Base-by-base conservation (phyloP, 192 early-diverging fungal species). In the Gamsiella multidivaricata region DNA sequence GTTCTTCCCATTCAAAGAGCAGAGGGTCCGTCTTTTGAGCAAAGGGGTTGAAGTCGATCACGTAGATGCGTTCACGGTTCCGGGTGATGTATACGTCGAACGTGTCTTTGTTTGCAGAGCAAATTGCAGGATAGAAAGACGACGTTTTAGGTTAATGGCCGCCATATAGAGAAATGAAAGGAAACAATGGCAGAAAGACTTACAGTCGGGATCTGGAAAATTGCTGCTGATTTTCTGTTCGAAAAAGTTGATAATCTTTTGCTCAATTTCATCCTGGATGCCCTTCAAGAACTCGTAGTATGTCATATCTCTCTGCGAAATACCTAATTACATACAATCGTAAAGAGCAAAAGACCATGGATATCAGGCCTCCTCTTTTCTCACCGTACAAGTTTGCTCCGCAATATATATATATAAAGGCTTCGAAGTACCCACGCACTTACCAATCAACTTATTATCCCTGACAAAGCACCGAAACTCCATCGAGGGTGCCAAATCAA, bases 391-490 rank as follows among this genome's bases (percentile, higher is more conserved):
- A 54, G 25, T 15, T 42, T 15, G 28, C 20, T 31, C 29, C 11
- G 6, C 5, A 31, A 61, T 20, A n/a, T 0, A 28, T 2, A 46
- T 20, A 18, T 22, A 17, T 11, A 23, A 41, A 2, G 20, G 20
- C 20, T 5, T 15, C 3, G n/a, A 59, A 49, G 9, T 17, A 58
- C 3, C 39, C 18, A 32, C n/a, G 26, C n/a, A 55, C 84, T 65
- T 84, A 88, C 90, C 97, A 50, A 96, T 59, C 3, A 99, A 58
- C 32, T 85, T 62, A 10, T 83, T 67, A 29, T 91, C 73, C 53
- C 82, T 83, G 31, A 98, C 95, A 91, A 98, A 99, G 65, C 96
- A 96, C 23, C 98, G 81, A 79, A 98, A 99, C 81, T 97, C 94
- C 91, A 97, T 91, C 0, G 97, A 94, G 2, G 96, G 95, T 22